Evolutionary conservation across 345 rosid species (phyloP), one percentile per base, ranked within the genome.

Genomic region (Brassica carinata): DNA sequence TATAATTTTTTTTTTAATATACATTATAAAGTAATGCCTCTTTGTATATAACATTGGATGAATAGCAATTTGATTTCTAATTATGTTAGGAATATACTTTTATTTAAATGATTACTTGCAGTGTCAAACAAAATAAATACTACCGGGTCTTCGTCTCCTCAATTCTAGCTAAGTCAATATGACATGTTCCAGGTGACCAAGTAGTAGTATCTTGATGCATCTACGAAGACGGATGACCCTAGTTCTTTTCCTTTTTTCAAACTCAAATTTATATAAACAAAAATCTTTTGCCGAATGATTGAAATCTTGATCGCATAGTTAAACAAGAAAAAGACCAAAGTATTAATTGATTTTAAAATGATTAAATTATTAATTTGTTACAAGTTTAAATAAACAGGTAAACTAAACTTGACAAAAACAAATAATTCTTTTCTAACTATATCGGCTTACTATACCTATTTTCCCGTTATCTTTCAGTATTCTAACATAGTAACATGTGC

Each of bases 171-270:
- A 69, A 69, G 72, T 74, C 79, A 69, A 51, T 48, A 59, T 62
- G 70, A 69, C 72, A 64, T 80, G 72, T 80, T 64, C 72, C 67
- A 69, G 65, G 71, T 69, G 71, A 74, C 72, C 62, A n/a, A 34
- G 63, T 75, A 38, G 34, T 43, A 58, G 7, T 36, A 19, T 58
- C 36, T 9, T 64, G 76, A 64, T 45, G 19, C 40, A 48, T 48
- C 17, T 19, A 48, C 15, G 62, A 29, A 58, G 62, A 77, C 59
- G 10, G 53, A 69, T 19, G 36, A 19, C 9, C 53, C 9, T 71
- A 17, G 38, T 7, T 62, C 8, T 31, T 77, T 18, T 61, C 7
- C 1, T 14, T 27, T 58, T 1, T 69, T 48, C 7, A 30, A 45
- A 61, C 36, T 69, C 67, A 61, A 27, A 8, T 69, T 26, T 40